Base-by-base conservation (phyloP, 2,329 filamentous ascomycete species). In the Gaeumannomyces tritici region DNA sequence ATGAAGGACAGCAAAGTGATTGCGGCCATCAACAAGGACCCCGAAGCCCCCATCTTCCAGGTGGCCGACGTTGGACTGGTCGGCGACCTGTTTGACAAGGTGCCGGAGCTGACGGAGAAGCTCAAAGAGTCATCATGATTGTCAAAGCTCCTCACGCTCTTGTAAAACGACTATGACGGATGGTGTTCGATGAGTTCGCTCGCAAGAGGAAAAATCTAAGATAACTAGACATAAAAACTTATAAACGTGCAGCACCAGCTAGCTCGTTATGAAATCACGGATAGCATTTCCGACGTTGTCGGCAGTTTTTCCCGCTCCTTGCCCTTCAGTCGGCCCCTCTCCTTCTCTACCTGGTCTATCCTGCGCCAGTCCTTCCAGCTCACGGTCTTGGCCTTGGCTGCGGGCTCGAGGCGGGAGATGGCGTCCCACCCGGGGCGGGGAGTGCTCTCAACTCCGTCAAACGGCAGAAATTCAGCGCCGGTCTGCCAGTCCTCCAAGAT, bases 1-100 rank as follows among this genome's bases (percentile, higher is more conserved):
- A 99, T 99, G 95, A 99, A 99, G 84, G 95, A 99, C 73, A 97
- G 92, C 81, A 99, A 99, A 81, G 95, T 99, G 64, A 99, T 99
- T 78, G 95, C 93, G 27, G 91, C 91, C 18, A 98, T 99, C 73
- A 99, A 99, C 83, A 99, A 99, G 80, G 95, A 99, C 72, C 81
- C 87, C 5, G 95, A 99, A 76, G 95, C 95, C 63, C 95, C 95
- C 33, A 99, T 99, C 69, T 99, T 99, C 83, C 95, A 99, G 77
- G 87, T 99, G 64, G 95, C 95, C 5, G 95, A 99, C 76, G 92
- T 98, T 62, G 95, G 95, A 15, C 80, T 99, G 61, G 93, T 99
- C 6, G 93, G 93, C 55, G 95, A 99, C 79, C 77, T 99, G 69
- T 98, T 98, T 73, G 91, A 96, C 63, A 93, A 91, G 79, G 91